Conservation (phyloP, 2,329 filamentous ascomycete species). For the Alternaria alternata region DNA sequence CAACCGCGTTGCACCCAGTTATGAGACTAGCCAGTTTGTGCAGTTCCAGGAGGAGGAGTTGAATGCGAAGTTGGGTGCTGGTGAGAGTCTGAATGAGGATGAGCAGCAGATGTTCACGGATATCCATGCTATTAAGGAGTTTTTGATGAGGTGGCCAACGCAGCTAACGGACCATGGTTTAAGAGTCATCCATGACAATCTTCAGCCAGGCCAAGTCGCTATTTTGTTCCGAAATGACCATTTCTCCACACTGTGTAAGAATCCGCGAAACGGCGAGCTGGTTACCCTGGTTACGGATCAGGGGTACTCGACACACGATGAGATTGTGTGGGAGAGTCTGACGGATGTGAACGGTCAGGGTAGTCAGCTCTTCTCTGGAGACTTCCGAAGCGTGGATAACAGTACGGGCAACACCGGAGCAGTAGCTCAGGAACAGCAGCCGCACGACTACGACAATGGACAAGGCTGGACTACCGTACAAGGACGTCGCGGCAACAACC, state of each 20-base stretch:
- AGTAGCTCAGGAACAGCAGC: conserved; percentile 37
- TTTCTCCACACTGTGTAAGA: conserved; percentile 92
- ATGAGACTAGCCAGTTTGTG: conserved; percentile 90
- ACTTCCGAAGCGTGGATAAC: conserved; percentile 85
- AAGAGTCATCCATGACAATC: conserved; percentile 72
- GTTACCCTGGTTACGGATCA: conserved; percentile 91
- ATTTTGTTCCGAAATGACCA: conserved; percentile 98
- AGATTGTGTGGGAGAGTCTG: conserved; percentile 95
- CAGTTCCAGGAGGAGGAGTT: conserved; percentile 90
- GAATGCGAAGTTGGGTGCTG: conserved; percentile 74
- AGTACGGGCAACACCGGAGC: conserved; percentile 27
- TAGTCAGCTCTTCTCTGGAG: conserved; percentile 86
- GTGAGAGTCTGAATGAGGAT: conserved; percentile 68
- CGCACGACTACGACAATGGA: conserved; percentile 40
- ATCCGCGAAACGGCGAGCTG: conserved; percentile 77
- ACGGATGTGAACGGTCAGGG: conserved; percentile 85
- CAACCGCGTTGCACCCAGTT: conserved; percentile 77
- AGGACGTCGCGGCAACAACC: conserved; percentile 41
- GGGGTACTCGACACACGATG: conserved; percentile 85
- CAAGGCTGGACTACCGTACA: conserved; percentile 67
- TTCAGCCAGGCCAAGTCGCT: conserved; percentile 80
- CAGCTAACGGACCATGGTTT: conserved; percentile 87
- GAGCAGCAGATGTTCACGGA: conserved; percentile 86
- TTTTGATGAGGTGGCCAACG: conserved; percentile 80
- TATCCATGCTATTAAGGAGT: conserved; percentile 82